Conservation (phyloP, 495 filamentous ascomycete species). For the Trichoderma erinaceum region DNA sequence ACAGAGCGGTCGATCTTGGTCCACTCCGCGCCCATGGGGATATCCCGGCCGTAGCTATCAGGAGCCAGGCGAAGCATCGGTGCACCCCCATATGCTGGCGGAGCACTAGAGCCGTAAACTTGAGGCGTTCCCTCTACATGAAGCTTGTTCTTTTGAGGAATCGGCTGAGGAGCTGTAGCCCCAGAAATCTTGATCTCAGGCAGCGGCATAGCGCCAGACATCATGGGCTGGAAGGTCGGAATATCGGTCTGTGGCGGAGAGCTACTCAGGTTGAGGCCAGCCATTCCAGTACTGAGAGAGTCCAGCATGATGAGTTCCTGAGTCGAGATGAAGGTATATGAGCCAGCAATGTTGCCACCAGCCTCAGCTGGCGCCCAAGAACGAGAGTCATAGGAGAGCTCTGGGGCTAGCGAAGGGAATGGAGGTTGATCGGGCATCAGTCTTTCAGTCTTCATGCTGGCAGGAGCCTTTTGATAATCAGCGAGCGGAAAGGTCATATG, state of each 20-base stretch:
- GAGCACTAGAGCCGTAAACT: constrained; percentile 13
- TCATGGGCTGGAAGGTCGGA: constrained; percentile 18
- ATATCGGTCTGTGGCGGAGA: constrained; percentile 21
- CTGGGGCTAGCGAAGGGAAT: constrained; percentile 2
- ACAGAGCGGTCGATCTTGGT: constrained; percentile 60
- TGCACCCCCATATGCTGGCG: constrained; percentile 22
- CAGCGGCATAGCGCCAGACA: constrained; percentile 3
- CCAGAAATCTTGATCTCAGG: constrained; percentile 6
- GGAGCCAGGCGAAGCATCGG: constrained; percentile 33
- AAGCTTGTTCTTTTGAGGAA: neutral
- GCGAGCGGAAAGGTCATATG: constrained; percentile 23
- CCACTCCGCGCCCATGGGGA: constrained; percentile 63
- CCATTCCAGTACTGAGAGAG: constrained; percentile 28
- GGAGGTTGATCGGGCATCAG: constrained; percentile 25
- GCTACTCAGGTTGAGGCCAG: constrained; percentile 26
- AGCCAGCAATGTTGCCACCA: constrained; percentile 24
- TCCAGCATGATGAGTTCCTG: constrained; percentile 39
- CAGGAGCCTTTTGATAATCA: constrained; percentile 38
- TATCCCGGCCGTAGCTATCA: constrained; percentile 50
- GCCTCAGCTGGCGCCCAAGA: constrained; percentile 27
- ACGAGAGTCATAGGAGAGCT: constrained; percentile 29
- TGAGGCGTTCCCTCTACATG: neutral
- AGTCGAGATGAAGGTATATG: constrained; percentile 36
- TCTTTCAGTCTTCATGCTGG: constrained; percentile 33
- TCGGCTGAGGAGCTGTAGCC: constrained; percentile 12